Evolutionary conservation across 1,284 basidiomycete genomes (phyloP).

Genomic region (Cystobasidiaceae sp.): DNA sequence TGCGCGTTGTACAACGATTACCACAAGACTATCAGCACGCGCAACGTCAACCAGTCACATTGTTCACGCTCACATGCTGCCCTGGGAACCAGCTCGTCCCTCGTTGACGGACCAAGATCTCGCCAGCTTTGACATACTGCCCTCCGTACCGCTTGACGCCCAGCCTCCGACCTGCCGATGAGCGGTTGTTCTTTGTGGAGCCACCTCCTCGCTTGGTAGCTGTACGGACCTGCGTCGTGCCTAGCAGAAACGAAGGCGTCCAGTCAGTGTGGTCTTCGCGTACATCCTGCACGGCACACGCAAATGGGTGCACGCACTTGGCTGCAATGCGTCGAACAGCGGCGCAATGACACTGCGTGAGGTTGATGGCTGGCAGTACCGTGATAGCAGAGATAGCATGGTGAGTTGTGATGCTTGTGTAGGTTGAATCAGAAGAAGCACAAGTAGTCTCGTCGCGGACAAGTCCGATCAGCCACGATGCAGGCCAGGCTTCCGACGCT

Average conservation of each 20-base stretch:
- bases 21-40: conserved; percentile 18
- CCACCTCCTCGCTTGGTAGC: conserved; percentile 93
- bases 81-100: conserved; percentile 85
- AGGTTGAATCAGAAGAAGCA: not conserved
- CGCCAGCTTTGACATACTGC: conserved; percentile 53
- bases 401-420: conserved; percentile 21
- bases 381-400: conserved; percentile 34
- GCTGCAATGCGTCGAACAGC: conserved; percentile 32
- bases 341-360: conserved; percentile 21
- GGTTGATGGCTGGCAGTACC: conserved; percentile 28
- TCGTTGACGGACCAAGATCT: conserved; percentile 88
- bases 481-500: too few species aligned
- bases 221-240: conserved; percentile 67
- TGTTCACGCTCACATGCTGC: conserved; percentile 62
- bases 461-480: not conserved
- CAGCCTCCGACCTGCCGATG: conserved; percentile 80
- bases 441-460: not conserved
- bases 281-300: not conserved
- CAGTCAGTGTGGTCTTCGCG: not conserved
- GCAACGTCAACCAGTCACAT: not conserved
- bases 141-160: conserved; percentile 93
- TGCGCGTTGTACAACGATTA: conserved; percentile 47
- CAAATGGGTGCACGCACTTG: conserved; percentile 28
- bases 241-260: conserved; percentile 22
- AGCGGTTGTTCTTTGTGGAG: conserved; percentile 80